Evolutionary conservation across 2,329 filamentous ascomycete species (phyloP), one percentile per base, ranked within the genome.

Genomic region (Penicillium decumbens): DNA sequence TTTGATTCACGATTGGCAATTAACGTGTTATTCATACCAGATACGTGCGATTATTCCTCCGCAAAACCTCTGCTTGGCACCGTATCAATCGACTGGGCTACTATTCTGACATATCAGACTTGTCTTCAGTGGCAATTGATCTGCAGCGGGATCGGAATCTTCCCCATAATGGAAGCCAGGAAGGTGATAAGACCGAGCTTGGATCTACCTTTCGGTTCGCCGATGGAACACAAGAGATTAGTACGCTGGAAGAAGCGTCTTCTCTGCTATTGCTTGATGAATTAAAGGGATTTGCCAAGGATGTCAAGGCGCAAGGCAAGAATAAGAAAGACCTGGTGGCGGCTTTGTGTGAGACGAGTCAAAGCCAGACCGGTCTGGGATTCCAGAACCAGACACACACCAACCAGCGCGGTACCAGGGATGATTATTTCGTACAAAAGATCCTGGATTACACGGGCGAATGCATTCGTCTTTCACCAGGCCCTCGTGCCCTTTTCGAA

Each of bases 11-110:
- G 9, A 10, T 24, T 23, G 6, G 24, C n/a, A 4, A 24, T 47
- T 43, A 41, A 47, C 32, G 8, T 37, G 4, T 37, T 13, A 1
- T 32, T 27, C 4, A 41, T 30, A 13, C 27, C 45, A 92, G 88
- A 65, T 95, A 96, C 71, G 91, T 97, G 12, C 84, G 93, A 20
- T 75, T 98, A 1, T 98, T 98, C 64, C 76, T 98, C 3, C 84
- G 93, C 41, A 98, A 98, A 68, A 89, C 89, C 1, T 87, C 88
- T 20, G 84, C 84, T 1, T 98, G 93, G 93, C 90, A 96, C 74
- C 84, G 93, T 8, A 80, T 89, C 55, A 82, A 80, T 60, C 82
- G 83, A 20, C 72, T 98, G 24, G 82, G 83, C 1, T 96, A 96
- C 62, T 82, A 92, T 62, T 81, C 83, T 56, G 91, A 97, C 65